Evolutionary conservation across 805 yeast species (phyloP), one percentile per base, ranked within the genome.

Genomic region (Yamadazyma laniorum): DNA sequence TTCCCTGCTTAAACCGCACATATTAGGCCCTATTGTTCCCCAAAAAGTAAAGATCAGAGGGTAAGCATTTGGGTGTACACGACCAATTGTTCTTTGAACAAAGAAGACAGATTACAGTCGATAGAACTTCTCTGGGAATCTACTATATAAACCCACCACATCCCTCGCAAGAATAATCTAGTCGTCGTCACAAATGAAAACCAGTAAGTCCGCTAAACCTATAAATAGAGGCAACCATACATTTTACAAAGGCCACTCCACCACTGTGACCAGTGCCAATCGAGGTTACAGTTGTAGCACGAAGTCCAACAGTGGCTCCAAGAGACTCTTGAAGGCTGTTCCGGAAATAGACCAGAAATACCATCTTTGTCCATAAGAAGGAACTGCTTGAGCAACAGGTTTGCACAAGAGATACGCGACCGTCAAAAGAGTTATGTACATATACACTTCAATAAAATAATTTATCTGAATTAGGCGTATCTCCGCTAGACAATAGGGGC

Each of bases 241-340:
- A 12, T 38, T 26, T 29, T 38, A 33, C 28, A 27, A 33, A 14
- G 33, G 18, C 7, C n/a, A 18, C 11, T 33, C 37, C 9, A 33
- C 34, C n/a, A 38, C 42, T 3, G 37, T 38, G n/a, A 38, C 42
- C 11, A 38, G 23, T 29, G 42, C 42, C n/a, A 38, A 33, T 32
- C 21, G 19, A 16, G 40, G 36, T 4, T 15, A 17, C 8, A 27
- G 35, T 14, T 4, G 23, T 15, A 13, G 28, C 13, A 16, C 6
- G 23, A 21, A n/a, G n/a, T n/a, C 25, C 25, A 18, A 18, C 18
- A 26, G 25, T 18, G 25, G 26, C 16, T 25, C 17, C 18, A 34
- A 34, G 18, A 34, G 30, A 26, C 29, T 25, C 9, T 12, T 37
- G 33, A 37, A 32, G 16, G 25, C 31, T 5, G 32, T 37, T 18